Percentiles rank a stretch among this genome's conserved stretches.
These are phyloP conservation scores for Geopyxis carbonaria DNA, from an alignment of 495 filamentous ascomycete species.

Conservation along the genomic window DNA sequence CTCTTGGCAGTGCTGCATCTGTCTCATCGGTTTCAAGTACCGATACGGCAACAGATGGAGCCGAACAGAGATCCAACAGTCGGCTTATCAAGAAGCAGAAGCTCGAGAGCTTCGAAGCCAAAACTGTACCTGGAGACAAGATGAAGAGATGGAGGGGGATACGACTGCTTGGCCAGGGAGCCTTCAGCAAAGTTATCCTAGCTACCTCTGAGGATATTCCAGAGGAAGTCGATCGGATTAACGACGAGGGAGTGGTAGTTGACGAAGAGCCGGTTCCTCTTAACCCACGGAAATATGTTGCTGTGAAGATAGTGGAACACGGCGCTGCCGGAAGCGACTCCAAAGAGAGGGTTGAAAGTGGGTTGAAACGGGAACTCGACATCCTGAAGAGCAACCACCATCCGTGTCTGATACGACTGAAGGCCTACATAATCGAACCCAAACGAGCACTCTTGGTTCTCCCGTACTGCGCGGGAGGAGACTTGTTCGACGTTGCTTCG, in stretches of 20 bases:
- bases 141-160: conserved; percentile 56
- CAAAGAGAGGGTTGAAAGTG: conserved; percentile 72
- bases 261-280: conserved; percentile 29
- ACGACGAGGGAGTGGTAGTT: conserved; percentile 28
- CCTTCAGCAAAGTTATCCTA: conserved; percentile 84
- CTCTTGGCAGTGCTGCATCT: conserved; percentile 25
- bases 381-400: conserved; percentile 76
- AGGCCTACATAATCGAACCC: conserved; percentile 68
- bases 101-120: conserved; percentile 47
- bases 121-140: conserved; percentile 37
- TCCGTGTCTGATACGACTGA: conserved; percentile 75
- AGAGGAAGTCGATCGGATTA: conserved; percentile 26
- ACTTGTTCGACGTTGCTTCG: conserved; percentile 83
- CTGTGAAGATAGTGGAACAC: conserved; percentile 88
- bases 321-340: conserved; percentile 79
- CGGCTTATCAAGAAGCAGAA: conserved; percentile 26
- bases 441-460: conserved; percentile 69
- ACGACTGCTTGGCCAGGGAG: conserved; percentile 71
- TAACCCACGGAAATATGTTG: conserved; percentile 57
- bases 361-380: conserved; percentile 82
- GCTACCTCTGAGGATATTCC: conserved; percentile 45
- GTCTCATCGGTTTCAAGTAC: conserved; percentile 26
- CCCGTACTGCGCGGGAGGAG: conserved; percentile 83
- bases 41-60: conserved; percentile 15
- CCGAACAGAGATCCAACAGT: not conserved